Base-by-base conservation (phyloP, 2,329 filamentous ascomycete species). In the Fusarium cicatricum region DNA sequence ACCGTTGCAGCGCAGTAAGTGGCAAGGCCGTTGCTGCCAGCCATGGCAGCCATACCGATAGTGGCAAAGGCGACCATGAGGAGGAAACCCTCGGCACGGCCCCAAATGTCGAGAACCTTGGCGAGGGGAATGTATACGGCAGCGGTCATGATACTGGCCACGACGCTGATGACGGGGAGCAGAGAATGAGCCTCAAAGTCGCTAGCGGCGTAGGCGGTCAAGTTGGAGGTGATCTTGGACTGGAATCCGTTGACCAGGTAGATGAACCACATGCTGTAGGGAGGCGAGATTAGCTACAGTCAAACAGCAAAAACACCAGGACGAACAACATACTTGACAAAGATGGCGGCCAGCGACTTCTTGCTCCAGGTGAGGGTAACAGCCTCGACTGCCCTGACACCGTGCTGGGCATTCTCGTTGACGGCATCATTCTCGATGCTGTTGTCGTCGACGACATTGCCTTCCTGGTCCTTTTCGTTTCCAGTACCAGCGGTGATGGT, bases 61-160 rank as follows among this genome's bases (percentile, higher is more conserved):
- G 81, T 77, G 34, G 80, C 78, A n/a, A 83, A 76, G 12, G 72
- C 48, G 1, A 82, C 76, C 72, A 85, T 84, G 45, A 85, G 62
- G 28, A 81, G 74, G 66, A 86, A 85, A 11, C 85, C 86, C 63
- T 87, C 80, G 14, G 85, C 80, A 45, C 86, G 82, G 41, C 85
- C 86, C 77, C 84, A 89, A 23, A 88, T 73, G 71, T 89, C 83
- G 42, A 88, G 77, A 19, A 87, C 75, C 69, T 88, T 89, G 29
- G 86, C 71, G 68, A 87, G 77, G 2, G 86, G 85, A 4, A 88
- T 82, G 65, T 86, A 87, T 21, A 84, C 78, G 8, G 86, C 82
- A 31, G 85, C 86, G 63, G 78, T 72, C 66, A 87, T 83, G 49
- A 81, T 75, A 59, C 73, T 77, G 5, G 83, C 73, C 1, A 88